Base-by-base conservation (phyloP, 2,329 filamentous ascomycete genomes). In the Cryphonectria nitschkei region DNA sequence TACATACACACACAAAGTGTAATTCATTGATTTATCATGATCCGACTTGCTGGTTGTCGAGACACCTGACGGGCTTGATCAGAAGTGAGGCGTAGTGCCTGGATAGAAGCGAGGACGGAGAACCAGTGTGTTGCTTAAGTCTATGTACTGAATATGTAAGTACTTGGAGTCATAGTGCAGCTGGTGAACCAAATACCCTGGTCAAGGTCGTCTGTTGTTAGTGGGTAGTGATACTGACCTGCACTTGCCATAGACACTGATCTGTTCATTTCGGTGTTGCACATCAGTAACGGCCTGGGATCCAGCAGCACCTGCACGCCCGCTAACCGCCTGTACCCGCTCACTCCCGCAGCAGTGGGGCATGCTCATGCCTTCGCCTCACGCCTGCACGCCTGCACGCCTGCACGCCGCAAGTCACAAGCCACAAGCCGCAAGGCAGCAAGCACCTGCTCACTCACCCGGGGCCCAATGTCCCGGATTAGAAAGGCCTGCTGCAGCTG, bases 401-500 rank as follows among this genome's bases (percentile, higher is more conserved):
- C 50, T 26, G n/a, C 50, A 54, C 50, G 2, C n/a, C 26, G 26
- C 52, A 29, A 29, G 54, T 58, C 52, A 56, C 52, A 29, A 16
- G 52, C 46, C 19, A 56, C 52, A 29, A 16, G 52, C 46, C 19
- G 46, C 46, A 50, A 50, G 46, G 46, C 46, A 50, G 46, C 52
- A 56, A 56, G 52, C 52, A 56, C 11, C 46, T 50, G 46, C 46
- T 9, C 37, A 11, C 37, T 39, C n/a, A 54, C 13, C 54, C 19
- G 54, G 11, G 5, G 54, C 54, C 54, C n/a, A 56, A 16, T 19
- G 54, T 58, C 54, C 54, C 54, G 8, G 54, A 16, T 32, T 32
- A 58, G 54, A 19, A 32, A 34, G 26, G 54, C 54, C 54, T 58
- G 52, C 52, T 50, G 52, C 52, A 54, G 52, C 52, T 54, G 52